Conservation (phyloP, 306 rosid species). For the Lathyrus sativus region DNA sequence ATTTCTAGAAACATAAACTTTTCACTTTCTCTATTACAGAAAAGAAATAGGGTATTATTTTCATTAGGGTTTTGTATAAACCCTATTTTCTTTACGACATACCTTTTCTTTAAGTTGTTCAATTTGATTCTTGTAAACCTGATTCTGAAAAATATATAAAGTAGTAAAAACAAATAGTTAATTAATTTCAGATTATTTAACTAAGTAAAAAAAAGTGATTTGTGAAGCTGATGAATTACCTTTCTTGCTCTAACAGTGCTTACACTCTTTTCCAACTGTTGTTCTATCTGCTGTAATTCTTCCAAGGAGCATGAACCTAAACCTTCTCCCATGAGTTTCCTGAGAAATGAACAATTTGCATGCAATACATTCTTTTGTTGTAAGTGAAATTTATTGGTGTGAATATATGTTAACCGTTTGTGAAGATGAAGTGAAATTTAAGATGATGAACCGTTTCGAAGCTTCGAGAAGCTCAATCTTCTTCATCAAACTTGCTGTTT, state of each 20-base stretch:
- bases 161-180: constrained; percentile 2
- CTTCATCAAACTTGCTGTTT: constrained; percentile 67
- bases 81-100: constrained; percentile 20
- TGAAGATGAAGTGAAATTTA: neutral
- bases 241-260: constrained; percentile 66
- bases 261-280: constrained; percentile 76
- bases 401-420: constrained; percentile 2
- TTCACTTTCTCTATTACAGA: neutral
- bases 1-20: neutral
- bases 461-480: constrained; percentile 74
- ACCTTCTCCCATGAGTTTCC: constrained; percentile 81
- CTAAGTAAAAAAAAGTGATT: neutral
- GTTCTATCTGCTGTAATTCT: constrained; percentile 73
- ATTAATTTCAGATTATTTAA: neutral
- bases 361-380: neutral
- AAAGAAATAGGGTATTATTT: neutral
- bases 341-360: constrained; percentile 33
- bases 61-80: neutral
- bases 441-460: constrained; percentile 65
- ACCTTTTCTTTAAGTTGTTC: constrained; percentile 70
- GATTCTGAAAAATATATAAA: constrained; percentile 51
- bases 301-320: constrained; percentile 67
- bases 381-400: constrained; percentile 5
- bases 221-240: constrained; percentile 46
- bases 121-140: constrained; percentile 71